phyloP scores from a whole-genome alignment of 495 filamentous ascomycete genomes.

The Aspergillus coremiiformis region DNA sequence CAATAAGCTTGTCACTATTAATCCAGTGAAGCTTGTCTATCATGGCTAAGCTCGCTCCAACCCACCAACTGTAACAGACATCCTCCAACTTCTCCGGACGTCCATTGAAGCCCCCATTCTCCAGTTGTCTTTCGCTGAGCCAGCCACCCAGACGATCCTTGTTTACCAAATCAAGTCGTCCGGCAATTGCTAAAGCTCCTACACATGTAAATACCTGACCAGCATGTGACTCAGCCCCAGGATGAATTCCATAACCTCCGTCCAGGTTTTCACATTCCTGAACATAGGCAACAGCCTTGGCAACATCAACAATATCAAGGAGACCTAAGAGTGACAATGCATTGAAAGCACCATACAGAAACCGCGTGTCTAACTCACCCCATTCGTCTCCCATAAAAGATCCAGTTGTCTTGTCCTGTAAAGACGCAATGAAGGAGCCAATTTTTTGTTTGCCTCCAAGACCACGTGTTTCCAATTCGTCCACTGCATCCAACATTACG shows the following conservation, averaged over 20 bases:
- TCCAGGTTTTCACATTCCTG: conserved; percentile 83
- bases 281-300: conserved; percentile 70
- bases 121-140: conserved; percentile 87
- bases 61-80: conserved; percentile 99
- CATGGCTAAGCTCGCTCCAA: conserved; percentile 80
- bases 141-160: conserved; percentile 74
- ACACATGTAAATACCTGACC: conserved; percentile 94
- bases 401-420: conserved; percentile 75
- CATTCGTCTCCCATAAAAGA: conserved; percentile 90
- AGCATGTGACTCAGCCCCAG: conserved; percentile 85
- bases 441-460: conserved; percentile 61
- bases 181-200: conserved; percentile 77
- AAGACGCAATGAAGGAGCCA: conserved; percentile 66
- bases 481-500: conserved; percentile 73
- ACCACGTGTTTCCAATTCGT: conserved; percentile 64
- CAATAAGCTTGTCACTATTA: conserved; percentile 63
- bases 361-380: conserved; percentile 93
- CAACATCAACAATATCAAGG: conserved; percentile 62
- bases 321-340: conserved; percentile 73
- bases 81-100: conserved; percentile 93
- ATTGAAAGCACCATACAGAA: conserved; percentile 82
- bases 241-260: conserved; percentile 82
- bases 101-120: conserved; percentile 84
- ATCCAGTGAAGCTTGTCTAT: conserved; percentile 88
- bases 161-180: conserved; percentile 75